Base-by-base conservation (phyloP, 2,329 filamentous ascomycete genomes). In the Colletotrichum caudatum region DNA sequence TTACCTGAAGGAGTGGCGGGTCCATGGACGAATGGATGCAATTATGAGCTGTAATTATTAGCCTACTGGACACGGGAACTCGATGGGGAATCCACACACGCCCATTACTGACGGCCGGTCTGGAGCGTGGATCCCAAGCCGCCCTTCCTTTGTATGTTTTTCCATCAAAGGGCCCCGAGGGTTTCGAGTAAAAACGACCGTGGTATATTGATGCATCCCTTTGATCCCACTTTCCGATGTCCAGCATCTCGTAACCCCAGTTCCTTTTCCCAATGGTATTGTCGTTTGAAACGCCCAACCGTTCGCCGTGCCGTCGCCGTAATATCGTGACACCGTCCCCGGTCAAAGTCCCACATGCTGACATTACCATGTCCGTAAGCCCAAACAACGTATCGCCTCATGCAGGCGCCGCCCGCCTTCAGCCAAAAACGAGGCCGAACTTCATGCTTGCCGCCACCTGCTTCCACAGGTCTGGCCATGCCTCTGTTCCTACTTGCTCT, bases 381-480 rank as follows among this genome's bases (percentile, higher is more conserved):
- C 8, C 23, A 8, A 16, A 18, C 8, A 51, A 29, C 8, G 20
- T 33, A 14, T 46, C 1, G 33, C 46, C n/a, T 41, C 7, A 35
- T n/a, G 37, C 23, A 54, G 23, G 37, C 11, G 11, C 26, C 29
- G 18, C 35, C 51, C n/a, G 7, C 20, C n/a, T 12, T 63, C n/a
- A 74, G 20, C 72, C 72, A 57, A 74, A 74, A 29, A 74, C 72
- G 35, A 74, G 46, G 23, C 70, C 64, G 12, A 73, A 53, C 50
- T 65, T 69, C 72, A 74, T 74, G 35, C 68, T 63, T 26, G 66
- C 62, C 11, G 72, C 72, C 9, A 74, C 66, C 23, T 66, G 63
- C 37, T 62, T 74, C 72, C 72, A 74, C 20, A 71, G 26, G 18
- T 68, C 54, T n/a, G 70, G 65, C 8, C 62, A 59, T 39, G 70